phyloP scores from a whole-genome alignment of 495 filamentous ascomycete species.

The Penicillium lividum region DNA sequence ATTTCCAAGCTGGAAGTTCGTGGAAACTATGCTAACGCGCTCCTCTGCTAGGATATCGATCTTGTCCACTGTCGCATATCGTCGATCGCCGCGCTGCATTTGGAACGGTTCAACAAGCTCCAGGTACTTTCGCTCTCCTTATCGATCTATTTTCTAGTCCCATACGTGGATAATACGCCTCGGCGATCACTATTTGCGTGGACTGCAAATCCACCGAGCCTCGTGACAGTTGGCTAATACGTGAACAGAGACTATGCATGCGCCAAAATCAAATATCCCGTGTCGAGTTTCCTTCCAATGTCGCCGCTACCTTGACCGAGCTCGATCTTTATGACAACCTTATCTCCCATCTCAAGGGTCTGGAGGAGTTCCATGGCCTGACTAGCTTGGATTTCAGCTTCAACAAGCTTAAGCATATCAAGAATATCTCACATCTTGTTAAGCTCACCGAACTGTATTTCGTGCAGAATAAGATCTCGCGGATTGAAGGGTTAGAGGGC shows the following conservation, averaged over 20 bases:
- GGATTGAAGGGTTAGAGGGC: conserved; percentile 81
- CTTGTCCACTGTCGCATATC: conserved; percentile 81
- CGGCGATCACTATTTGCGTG: no score
- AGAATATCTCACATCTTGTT: conserved; percentile 75
- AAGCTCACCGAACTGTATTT: conserved; percentile 87
- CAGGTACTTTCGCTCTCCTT: conserved; percentile 41
- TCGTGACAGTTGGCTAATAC: conserved; percentile 14
- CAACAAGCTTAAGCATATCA: conserved; percentile 99
- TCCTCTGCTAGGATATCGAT: conserved; percentile 70
- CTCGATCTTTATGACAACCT: conserved; percentile 98
- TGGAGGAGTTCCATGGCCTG: conserved; percentile 74
- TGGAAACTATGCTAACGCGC: conserved; percentile 15
- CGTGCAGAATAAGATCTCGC: conserved; percentile 88
- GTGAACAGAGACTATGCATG: conserved; percentile 72
- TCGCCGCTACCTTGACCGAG: conserved; percentile 70
- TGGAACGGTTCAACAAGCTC: conserved; percentile 80
- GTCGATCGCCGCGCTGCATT: conserved; percentile 72
- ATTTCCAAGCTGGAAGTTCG: neutral
- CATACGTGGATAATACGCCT: neutral
- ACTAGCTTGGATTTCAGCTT: conserved; percentile 88
- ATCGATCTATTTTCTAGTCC: neutral
- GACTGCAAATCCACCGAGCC: neutral
- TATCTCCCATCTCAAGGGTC: conserved; percentile 82
- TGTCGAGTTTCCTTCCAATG: conserved; percentile 63
- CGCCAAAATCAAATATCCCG: conserved; percentile 88